A percentile compares a stretch with the other conserved stretches of the same genome.
phyloP scores from a whole-genome alignment of 768 basidiomycete species.

The Boletus insuetus region DNA sequence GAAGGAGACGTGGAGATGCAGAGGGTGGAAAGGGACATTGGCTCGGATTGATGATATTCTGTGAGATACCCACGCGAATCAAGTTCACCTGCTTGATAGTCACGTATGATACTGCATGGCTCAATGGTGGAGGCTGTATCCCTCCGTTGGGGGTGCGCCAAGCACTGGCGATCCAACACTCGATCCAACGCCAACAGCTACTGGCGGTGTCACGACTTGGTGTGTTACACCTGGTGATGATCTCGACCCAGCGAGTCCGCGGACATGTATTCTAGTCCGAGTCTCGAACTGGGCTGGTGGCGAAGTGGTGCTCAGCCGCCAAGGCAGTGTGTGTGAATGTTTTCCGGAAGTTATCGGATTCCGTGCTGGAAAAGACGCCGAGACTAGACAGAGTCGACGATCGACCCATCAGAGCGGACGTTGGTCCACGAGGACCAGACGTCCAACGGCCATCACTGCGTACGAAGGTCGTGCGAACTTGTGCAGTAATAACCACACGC shows the following conservation, averaged over 20 bases:
- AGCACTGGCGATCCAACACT: not conserved
- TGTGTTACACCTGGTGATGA: not conserved
- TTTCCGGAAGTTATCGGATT: not conserved
- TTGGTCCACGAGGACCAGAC: no score
- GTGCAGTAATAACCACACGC: no score
- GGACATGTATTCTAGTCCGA: not conserved
- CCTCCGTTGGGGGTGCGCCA: not conserved
- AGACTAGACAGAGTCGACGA: not conserved
- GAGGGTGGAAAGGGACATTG: not conserved
- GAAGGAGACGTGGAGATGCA: constrained; percentile 7
- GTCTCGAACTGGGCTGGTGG: no score
- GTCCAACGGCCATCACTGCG: no score
- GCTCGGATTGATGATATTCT: no score
- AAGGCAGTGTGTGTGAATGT: not conserved
- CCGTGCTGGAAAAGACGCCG: not conserved
- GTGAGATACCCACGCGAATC: not conserved
- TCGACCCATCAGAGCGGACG: not conserved
- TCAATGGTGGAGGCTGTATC: not conserved
- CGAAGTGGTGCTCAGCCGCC: no score
- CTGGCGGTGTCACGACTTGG: not conserved
- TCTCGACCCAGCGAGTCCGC: not conserved
- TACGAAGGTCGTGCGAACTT: no score
- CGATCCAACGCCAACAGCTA: no score
- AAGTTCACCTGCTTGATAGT: no score
- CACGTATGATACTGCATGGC: not conserved